Conservation (phyloP, 2,329 filamentous ascomycete genomes). For the Lachnellula arida region DNA sequence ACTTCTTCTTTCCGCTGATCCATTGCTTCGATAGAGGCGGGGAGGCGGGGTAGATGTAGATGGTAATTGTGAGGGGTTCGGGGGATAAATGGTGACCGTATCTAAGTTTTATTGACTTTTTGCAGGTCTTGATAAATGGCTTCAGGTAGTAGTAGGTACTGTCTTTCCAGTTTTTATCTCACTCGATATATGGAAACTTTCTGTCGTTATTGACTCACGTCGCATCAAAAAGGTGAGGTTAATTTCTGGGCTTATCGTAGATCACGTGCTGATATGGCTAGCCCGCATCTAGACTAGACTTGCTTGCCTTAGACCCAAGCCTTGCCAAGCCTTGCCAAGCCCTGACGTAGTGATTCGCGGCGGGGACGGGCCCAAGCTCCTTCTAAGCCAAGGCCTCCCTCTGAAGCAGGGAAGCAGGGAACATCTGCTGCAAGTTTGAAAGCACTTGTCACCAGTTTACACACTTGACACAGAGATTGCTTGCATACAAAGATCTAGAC, state of each 20-base stretch:
- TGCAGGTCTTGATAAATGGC: not conserved
- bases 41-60: not conserved
- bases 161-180: too few species aligned
- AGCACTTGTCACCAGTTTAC: too few species aligned
- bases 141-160: not conserved
- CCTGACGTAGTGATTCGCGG: constrained; percentile 10
- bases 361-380: not conserved
- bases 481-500: not conserved
- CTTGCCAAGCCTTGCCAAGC: not conserved
- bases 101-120: not conserved
- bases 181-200: not conserved
- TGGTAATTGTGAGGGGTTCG: not conserved
- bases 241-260: not conserved
- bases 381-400: not conserved
- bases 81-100: too few species aligned
- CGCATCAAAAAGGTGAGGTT: not conserved
- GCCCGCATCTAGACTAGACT: not conserved
- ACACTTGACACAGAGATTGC: not conserved
- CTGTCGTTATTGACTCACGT: not conserved
- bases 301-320: not conserved
- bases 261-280: constrained; percentile 2
- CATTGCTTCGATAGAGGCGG: constrained; percentile 15
- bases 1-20: constrained; percentile 35
- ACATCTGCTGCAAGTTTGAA: not conserved
- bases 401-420: too few species aligned